Base-by-base conservation (phyloP, 2,329 filamentous ascomycete species). In the Aspergillus quadricinctus region DNA sequence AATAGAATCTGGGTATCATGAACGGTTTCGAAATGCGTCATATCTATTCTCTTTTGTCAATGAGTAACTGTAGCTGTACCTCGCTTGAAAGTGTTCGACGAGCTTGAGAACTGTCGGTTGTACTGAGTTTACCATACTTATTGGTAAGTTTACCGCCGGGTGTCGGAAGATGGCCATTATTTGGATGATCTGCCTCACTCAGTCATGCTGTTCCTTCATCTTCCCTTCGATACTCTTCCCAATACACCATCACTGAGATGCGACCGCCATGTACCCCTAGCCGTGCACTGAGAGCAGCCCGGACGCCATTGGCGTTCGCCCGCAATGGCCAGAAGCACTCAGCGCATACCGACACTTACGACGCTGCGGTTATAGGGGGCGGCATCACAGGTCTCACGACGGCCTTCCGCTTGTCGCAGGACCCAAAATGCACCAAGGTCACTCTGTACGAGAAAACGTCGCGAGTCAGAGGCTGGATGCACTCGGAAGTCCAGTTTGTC, bases 391-490 rank as follows among this genome's bases (percentile, higher is more conserved):
- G 92, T 51, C 82, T 96, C 49, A 83, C 88, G 37, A 82, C 86
- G 41, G 90, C 91, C 29, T 90, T 90, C 77, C 92, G 90, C 72
- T 79, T 96, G 48, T 80, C 86, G 11, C 83, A 84, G 62, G 79
- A 86, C 65, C 81, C 89, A n/a, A 84, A 87, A 3, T 79, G 81
- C 55, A 81, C 85, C 35, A 84, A 85, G 52, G 86, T 99, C 66
- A 94, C 89, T 0, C 69, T 99, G 9, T 96, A 91, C 72, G 94
- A 99, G 72, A 82, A 82, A 21, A 82, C 79, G 28, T 70, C 82
- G 23, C 80, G 85, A 21, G 72, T 93, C 0, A 94, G 94, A 46
- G 94, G 94, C 48, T 97, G 92, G 92, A 79, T 97, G 43, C 77
- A 85, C 60, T 91, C 88, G 1, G 81, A 87, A 62, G 77, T 76